Conservation (phyloP, 2,329 filamentous ascomycete genomes). For the Neurospora sp. region DNA sequence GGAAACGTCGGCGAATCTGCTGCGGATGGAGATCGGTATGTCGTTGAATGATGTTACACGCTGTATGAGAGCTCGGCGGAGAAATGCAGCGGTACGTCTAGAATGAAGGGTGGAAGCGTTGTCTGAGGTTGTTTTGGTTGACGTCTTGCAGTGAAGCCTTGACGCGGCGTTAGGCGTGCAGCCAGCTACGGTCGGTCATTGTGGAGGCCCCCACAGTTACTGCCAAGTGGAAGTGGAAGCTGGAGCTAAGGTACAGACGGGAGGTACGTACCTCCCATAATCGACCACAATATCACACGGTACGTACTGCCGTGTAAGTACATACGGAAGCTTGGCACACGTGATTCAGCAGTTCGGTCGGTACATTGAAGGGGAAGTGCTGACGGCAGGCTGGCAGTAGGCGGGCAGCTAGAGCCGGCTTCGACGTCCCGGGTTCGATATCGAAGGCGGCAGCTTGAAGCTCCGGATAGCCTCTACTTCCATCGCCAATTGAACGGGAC, state of each 20-base stretch:
- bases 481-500: conserved; percentile 22
- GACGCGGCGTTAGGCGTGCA: conserved; percentile 1
- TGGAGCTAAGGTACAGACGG: background rate
- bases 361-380: background rate
- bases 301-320: background rate
- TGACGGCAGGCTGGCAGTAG: background rate
- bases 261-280: background rate
- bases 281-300: background rate
- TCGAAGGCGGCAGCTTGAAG: conserved; percentile 6
- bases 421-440: background rate
- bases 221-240: conserved; percentile 1
- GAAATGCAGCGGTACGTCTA: background rate
- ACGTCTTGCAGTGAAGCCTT: conserved; percentile 3
- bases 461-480: conserved; percentile 13
- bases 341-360: background rate
- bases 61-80: background rate
- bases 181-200: background rate
- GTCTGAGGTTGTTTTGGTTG: background rate
- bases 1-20: background rate
- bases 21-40: background rate
- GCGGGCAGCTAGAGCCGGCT: background rate
- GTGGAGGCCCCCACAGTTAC: background rate
- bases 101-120: background rate
- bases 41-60: background rate
- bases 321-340: background rate